phyloP scores from a whole-genome alignment of 306 rosid species.

The Delonix regia region DNA sequence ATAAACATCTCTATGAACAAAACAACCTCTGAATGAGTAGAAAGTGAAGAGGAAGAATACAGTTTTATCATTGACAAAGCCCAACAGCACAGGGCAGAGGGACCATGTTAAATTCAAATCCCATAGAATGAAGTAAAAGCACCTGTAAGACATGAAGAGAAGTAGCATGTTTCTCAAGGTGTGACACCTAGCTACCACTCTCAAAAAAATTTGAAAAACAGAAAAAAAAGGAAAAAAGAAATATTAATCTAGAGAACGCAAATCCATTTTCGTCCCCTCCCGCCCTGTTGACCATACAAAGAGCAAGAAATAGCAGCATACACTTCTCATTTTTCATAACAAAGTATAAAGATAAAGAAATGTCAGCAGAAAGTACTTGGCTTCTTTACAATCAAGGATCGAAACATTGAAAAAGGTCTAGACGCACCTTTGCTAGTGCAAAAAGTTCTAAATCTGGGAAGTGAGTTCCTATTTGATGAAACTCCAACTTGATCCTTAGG shows the following conservation, averaged over 20 bases:
- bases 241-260: neutral
- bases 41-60: neutral
- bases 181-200: neutral
- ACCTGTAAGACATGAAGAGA: neutral
- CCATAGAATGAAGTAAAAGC: neutral
- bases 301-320: neutral
- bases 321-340: constrained; percentile 11
- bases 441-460: constrained; percentile 59
- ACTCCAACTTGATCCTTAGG: constrained; percentile 47
- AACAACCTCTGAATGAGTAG: neutral
- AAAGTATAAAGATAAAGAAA: neutral
- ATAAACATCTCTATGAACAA: neutral
- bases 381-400: neutral
- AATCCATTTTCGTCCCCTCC: neutral
- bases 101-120: neutral
- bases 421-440: constrained; percentile 64
- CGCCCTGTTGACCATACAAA: neutral
- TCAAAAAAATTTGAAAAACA: no score
- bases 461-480: constrained; percentile 53
- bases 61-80: neutral
- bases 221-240: neutral
- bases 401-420: neutral
- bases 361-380: neutral
- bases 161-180: neutral
- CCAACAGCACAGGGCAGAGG: neutral